phyloP scores from a whole-genome alignment of 2,329 filamentous ascomycete species.

The Colletotrichum chlorophyti region DNA sequence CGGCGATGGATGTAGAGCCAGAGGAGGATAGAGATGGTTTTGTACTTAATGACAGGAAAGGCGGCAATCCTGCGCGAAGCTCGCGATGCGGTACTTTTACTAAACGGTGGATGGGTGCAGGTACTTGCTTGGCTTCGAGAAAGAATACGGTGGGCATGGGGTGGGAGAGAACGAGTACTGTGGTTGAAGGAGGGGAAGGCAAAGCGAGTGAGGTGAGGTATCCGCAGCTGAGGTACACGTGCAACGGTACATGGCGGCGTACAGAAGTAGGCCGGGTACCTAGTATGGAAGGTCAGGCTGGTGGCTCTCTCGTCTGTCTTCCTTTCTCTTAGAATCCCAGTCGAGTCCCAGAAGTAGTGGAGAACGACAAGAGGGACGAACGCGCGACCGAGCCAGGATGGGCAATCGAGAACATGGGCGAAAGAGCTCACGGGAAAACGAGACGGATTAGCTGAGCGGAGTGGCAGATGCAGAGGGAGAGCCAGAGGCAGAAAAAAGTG shows the following conservation, averaged over 20 bases:
- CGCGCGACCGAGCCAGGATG: conserved; percentile 25
- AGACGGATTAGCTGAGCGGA: neutral
- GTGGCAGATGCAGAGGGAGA: neutral
- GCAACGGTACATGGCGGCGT: too few relatives aligned
- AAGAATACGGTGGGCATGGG: conserved; percentile 29
- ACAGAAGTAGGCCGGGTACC: too few relatives aligned
- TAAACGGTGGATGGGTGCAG: conserved; percentile 25
- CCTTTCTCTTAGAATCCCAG: too few relatives aligned
- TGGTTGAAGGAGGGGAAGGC: conserved; percentile 6
- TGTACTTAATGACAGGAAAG: conserved; percentile 26
- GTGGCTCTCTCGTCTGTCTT: too few relatives aligned
- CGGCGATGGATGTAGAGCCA: conserved; percentile 25
- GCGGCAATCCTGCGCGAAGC: conserved; percentile 25
- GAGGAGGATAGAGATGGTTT: conserved; percentile 18
- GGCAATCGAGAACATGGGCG: conserved; percentile 14
- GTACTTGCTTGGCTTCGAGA: conserved; percentile 30
- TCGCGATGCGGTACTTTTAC: conserved; percentile 21
- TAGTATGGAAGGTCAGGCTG: conserved; percentile 24
- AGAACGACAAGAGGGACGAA: conserved; percentile 28
- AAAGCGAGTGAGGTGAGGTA: neutral
- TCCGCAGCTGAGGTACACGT: too few relatives aligned
- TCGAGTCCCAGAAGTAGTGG: conserved; percentile 17
- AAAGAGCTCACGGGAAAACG: conserved; percentile 2
- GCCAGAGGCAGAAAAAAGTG: neutral
- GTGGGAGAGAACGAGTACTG: conserved; percentile 3